A percentile compares a stretch with the other conserved stretches of the same genome.
Evolutionary conservation across 768 basidiomycete species (phyloP).

Genomic region (Boletus sp.): DNA sequence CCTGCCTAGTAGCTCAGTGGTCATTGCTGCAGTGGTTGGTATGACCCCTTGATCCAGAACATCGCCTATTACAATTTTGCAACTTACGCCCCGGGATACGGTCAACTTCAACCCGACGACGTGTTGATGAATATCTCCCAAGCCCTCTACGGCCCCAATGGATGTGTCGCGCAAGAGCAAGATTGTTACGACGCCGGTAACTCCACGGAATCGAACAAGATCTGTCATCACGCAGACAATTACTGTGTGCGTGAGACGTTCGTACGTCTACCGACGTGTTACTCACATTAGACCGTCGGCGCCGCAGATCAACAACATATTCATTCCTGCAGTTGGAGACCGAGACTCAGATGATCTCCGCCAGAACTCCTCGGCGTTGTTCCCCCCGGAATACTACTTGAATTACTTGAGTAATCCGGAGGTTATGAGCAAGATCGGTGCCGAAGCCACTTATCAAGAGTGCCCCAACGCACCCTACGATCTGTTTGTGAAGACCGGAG

Average conservation of each 20-base stretch:
- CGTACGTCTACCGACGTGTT: background rate
- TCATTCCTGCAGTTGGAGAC: conserved; percentile 49
- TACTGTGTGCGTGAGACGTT: conserved; percentile 49
- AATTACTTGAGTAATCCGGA: conserved; percentile 40
- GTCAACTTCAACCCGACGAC: conserved; percentile 50
- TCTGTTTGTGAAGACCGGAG: conserved; percentile 51
- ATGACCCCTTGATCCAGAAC: conserved; percentile 62
- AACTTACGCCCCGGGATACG: conserved; percentile 62
- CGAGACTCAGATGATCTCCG: conserved; percentile 57
- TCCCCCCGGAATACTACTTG: conserved; percentile 58
- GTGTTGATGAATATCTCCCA: conserved; percentile 48
- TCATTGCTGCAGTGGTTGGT: conserved; percentile 51
- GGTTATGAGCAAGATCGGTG: conserved; percentile 50
- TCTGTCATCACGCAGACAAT: conserved; percentile 50
- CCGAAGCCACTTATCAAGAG: conserved; percentile 45
- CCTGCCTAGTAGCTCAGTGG: background rate
- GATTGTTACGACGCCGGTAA: conserved; percentile 58
- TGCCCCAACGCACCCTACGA: conserved; percentile 46
- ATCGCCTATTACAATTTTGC: conserved; percentile 61
- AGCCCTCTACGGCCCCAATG: conserved; percentile 45
- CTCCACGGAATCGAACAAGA: conserved; percentile 42
- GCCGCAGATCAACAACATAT: conserved; percentile 44
- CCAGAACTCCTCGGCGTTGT: conserved; percentile 49
- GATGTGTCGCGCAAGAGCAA: conserved; percentile 54
- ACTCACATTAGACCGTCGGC: background rate